Conservation (phyloP, 2,329 filamentous ascomycete species). For the Chrysosphaeria jannelii region DNA sequence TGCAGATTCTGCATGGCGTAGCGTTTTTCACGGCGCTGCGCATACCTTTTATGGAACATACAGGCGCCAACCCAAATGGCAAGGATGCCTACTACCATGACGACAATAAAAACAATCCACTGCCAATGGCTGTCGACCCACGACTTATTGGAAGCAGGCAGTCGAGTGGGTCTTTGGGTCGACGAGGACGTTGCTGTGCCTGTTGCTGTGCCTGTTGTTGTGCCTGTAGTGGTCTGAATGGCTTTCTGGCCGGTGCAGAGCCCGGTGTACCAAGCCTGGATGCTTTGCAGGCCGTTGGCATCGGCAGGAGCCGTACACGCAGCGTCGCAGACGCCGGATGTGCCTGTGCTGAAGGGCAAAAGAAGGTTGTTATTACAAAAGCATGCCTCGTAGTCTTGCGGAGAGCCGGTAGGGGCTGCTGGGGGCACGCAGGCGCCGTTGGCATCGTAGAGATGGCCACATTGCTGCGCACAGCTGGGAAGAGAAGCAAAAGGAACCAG, state of each 20-base stretch:
- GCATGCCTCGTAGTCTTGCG: conserved; percentile 30
- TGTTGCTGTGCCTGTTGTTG: no score
- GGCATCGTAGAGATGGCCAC: conserved; percentile 33
- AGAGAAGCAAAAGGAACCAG: conserved; percentile 26
- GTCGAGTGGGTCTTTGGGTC: no score
- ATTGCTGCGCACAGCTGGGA: conserved; percentile 28
- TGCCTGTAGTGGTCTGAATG: neutral
- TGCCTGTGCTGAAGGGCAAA: conserved; percentile 21
- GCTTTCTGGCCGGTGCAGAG: conserved; percentile 30
- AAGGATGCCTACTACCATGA: conserved; percentile 38
- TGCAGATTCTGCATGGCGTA: conserved; percentile 14
- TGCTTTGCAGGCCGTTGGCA: conserved; percentile 18
- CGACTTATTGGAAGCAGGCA: no score
- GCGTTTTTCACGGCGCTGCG: conserved; percentile 34
- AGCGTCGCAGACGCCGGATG: conserved; percentile 28
- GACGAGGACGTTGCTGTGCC: no score
- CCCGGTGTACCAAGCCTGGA: conserved; percentile 39
- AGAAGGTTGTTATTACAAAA: conserved; percentile 40
- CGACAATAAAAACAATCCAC: conserved; percentile 58
- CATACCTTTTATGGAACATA: conserved; percentile 42
- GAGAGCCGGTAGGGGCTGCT: conserved; percentile 15
- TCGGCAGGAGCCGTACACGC: conserved; percentile 19
- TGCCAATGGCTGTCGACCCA: conserved; percentile 40
- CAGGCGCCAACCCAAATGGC: conserved; percentile 35
- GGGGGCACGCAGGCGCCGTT: conserved; percentile 41